phyloP scores from a whole-genome alignment of 2,329 filamentous ascomycete species.

The Septoria petroselini region DNA sequence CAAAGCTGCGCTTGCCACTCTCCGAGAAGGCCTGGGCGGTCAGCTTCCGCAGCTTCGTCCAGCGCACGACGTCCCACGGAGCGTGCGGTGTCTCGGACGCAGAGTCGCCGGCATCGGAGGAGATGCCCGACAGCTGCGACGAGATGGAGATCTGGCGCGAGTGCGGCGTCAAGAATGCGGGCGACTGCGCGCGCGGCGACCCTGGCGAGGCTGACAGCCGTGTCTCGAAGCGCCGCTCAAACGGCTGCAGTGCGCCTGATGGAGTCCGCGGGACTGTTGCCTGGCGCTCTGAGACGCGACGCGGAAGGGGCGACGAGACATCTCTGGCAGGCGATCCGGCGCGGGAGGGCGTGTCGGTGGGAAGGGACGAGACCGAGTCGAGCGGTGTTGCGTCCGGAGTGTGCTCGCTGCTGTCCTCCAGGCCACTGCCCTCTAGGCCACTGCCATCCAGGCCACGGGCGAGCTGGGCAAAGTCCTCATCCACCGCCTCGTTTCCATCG shows the following conservation, averaged over 20 bases:
- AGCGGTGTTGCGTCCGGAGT: no score
- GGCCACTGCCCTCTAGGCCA: conserved; percentile 13
- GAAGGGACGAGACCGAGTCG: conserved; percentile 69
- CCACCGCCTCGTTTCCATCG: conserved; percentile 20
- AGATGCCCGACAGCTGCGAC: conserved; percentile 59
- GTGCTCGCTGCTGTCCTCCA: conserved; percentile 25
- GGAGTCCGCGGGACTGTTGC: conserved; percentile 66
- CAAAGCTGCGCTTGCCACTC: conserved; percentile 86
- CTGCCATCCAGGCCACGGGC: conserved; percentile 12
- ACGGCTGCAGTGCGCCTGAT: conserved; percentile 82
- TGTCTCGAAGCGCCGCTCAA: conserved; percentile 91
- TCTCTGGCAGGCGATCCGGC: conserved; percentile 74
- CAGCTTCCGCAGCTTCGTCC: conserved; percentile 90
- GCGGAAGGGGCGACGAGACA: conserved; percentile 55
- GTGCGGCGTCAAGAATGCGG: conserved; percentile 71
- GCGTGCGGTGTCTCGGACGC: conserved; percentile 57
- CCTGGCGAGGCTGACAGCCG: conserved; percentile 66
- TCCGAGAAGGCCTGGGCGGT: conserved; percentile 90
- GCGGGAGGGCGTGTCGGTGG: conserved; percentile 80
- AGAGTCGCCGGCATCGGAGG: conserved; percentile 60
- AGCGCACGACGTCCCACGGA: conserved; percentile 95
- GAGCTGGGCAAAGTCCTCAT: conserved; percentile 30
- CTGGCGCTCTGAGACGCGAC: conserved; percentile 44
- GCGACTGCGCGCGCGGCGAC: conserved; percentile 70
- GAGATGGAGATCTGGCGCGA: conserved; percentile 61